phyloP scores from a whole-genome alignment of 2,329 filamentous ascomycete species.

The Cladophialophora immunda region DNA sequence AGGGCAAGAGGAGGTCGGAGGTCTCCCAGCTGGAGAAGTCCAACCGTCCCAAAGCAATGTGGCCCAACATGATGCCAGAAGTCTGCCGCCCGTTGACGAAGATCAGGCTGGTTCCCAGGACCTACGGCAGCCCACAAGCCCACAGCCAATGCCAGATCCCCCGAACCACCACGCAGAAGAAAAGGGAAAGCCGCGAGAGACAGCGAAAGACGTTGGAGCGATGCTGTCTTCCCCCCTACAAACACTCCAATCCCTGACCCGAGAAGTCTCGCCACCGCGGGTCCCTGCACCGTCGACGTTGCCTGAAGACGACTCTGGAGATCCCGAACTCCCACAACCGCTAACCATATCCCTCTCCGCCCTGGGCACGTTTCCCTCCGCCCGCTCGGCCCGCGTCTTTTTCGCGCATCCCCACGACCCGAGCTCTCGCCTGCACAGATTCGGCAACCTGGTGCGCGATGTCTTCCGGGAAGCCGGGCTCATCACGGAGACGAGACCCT shows the following conservation, averaged over 20 bases:
- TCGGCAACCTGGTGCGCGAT: conserved; percentile 52
- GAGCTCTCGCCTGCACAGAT: conserved; percentile 52
- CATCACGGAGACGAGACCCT: conserved; percentile 57
- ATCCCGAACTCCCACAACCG: conserved; percentile 2
- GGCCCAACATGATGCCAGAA: neutral
- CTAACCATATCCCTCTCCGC: conserved; percentile 35
- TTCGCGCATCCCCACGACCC: conserved; percentile 44
- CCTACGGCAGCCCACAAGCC: neutral
- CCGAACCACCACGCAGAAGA: neutral
- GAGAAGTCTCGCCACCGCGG: conserved; percentile 12
- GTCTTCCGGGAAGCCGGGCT: conserved; percentile 55
- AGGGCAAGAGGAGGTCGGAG: neutral
- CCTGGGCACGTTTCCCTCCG: conserved; percentile 36
- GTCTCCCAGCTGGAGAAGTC: neutral
- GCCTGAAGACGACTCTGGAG: neutral
- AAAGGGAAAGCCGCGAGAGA: neutral
- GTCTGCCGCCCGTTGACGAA: neutral
- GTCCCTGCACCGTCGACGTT: neutral
- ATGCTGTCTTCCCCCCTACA: neutral
- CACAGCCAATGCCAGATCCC: neutral
- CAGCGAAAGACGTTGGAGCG: neutral
- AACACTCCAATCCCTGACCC: neutral
- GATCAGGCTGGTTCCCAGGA: neutral
- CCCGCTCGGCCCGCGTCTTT: conserved; percentile 43
- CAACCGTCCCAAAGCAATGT: neutral